Base-by-base conservation (phyloP, 257 asterid genomes). In the Fraxinus pennsylvanica region DNA sequence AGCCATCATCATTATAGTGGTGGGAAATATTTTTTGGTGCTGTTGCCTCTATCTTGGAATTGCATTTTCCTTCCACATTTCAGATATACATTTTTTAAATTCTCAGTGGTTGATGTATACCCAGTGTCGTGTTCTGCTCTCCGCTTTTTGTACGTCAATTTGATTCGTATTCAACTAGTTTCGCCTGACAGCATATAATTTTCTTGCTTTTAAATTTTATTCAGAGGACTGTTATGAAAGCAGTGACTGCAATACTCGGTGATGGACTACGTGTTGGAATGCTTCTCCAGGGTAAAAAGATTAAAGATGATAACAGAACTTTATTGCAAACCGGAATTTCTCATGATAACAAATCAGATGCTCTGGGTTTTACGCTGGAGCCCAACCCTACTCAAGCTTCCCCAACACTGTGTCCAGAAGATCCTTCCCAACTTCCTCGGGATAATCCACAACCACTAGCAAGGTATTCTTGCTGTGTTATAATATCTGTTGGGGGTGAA, bases 181-280 rank as follows among this genome's bases (percentile, higher is more conserved):
- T 77, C 25, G 29, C 50, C 63, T 29, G 47, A 73, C 65, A 52
- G 78, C 36, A 45, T 78, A 68, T 77, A 76, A 65, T 78, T 69
- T 36, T 72, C 74, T 74, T 59, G 81, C 82, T 76, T 63, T 54
- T 14, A 12, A 75, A 15, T 52, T 52, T 22, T 52, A 74, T 81
- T 81, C 90, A 96, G 99, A 86, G 89, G 85, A 85, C 91, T 22
- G 99, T 96, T 27, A 80, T 90, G 97, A 96, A 96, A 84, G 94
- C 98, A 41, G 92, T 96, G 76, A 90, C 92, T n/a, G 81, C 94
- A 12, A 92, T 96, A n/a, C 97, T 96, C 39, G 91, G 97, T 35
- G 94, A 94, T 38, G 97, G 94, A 47, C 76, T 92, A 52, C 96
- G 86, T 9, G 94, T 96, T 22, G 99, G 99, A 21, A 89, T 96